These are phyloP conservation scores for Heliosperma pusillum DNA, from an alignment of 148 eudicot genomes.

Conservation along the genomic window DNA sequence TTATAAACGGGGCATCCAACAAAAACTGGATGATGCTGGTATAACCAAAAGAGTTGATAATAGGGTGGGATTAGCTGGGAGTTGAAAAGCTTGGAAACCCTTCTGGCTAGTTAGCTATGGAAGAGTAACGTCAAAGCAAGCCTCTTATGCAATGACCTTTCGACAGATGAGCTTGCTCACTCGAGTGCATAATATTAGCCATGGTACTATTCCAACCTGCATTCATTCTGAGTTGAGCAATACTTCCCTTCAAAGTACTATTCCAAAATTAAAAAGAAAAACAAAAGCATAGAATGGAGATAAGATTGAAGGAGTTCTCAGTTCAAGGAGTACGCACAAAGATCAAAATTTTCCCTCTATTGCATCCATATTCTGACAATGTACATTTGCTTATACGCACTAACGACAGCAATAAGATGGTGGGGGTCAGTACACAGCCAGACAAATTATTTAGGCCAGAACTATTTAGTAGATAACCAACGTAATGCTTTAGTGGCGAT, in stretches of 20 bases:
- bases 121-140: background rate
- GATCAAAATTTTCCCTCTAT: background rate
- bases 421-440: background rate
- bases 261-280: background rate
- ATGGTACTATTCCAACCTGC: conserved; percentile 5
- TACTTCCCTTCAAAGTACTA: background rate
- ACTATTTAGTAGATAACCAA: background rate
- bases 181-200: conserved; percentile 10
- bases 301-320: background rate
- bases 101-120: background rate
- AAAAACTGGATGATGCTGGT: background rate
- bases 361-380: background rate
- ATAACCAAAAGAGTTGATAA: background rate
- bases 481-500: background rate
- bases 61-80: background rate
- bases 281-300: background rate
- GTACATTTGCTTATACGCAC: background rate
- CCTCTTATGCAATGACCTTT: conserved; percentile 3
- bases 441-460: background rate
- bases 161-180: conserved; percentile 13
- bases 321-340: background rate
- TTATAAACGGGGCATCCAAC: no score
- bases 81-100: background rate
- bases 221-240: background rate
- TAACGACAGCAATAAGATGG: background rate